These are phyloP conservation scores for Fraxinus xanthoxyloides DNA, from an alignment of 305 asterid genomes.

Conservation along the genomic window DNA sequence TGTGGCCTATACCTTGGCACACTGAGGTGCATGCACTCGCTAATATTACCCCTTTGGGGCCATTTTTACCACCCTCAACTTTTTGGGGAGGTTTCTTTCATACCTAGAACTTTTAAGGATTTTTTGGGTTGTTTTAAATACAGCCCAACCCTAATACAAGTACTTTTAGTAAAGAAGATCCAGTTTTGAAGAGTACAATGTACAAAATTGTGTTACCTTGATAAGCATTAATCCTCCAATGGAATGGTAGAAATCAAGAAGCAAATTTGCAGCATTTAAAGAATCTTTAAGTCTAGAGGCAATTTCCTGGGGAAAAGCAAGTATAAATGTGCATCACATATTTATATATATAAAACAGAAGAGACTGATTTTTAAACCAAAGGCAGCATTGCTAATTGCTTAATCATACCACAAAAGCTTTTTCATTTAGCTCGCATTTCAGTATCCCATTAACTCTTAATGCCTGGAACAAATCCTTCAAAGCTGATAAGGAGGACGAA, in stretches of 20 bases:
- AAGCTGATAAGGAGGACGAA: slow-evolving; percentile 47
- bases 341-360: slow-evolving; percentile 5
- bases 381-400: neutral
- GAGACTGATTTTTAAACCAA: neutral
- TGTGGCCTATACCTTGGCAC: neutral
- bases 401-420: slow-evolving; percentile 49
- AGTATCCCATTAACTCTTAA: slow-evolving; percentile 66
- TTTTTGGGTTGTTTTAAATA: neutral
- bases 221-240: slow-evolving; percentile 63
- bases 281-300: slow-evolving; percentile 58
- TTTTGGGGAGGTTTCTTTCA: neutral
- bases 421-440: slow-evolving; percentile 62
- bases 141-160: neutral
- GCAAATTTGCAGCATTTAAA: slow-evolving; percentile 51
- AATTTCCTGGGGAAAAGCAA: slow-evolving; percentile 45
- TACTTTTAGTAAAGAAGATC: neutral
- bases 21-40: neutral
- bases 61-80: neutral
- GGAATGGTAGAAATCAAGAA: slow-evolving; percentile 70
- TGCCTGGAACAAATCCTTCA: slow-evolving; percentile 68
- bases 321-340: slow-evolving; percentile 8
- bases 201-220: slow-evolving; percentile 45
- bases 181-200: neutral
- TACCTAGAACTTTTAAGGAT: neutral
- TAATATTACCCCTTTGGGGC: neutral